Base-by-base conservation (phyloP, 2,329 filamentous ascomycete species). In the Aspergillus tamarii region DNA sequence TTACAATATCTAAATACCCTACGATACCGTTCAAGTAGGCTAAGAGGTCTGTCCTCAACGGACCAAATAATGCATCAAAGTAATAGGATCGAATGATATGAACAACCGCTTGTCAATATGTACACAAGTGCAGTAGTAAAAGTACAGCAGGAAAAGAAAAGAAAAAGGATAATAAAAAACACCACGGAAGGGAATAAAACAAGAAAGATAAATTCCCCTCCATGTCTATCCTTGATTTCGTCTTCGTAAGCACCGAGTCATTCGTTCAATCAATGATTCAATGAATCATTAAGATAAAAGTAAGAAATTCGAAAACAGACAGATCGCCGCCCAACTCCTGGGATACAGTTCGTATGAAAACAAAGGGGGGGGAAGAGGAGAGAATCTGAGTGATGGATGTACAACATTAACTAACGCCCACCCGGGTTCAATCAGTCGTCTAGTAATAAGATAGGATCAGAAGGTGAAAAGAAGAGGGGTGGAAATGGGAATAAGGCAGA, bases 261-360 rank as follows among this genome's bases (percentile, higher is more conserved):
- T 61, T 61, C 59, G 59, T 61, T 61, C 59, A 61, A 57, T 61
- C 59, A 46, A 61, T 61, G 59, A 61, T 50, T 45, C 36, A 60
- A 55, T 55, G 52, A 55, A 55, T 55, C 52, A 55, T 54, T 48
- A 45, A 56, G 32, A 26, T 36, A 46, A 60, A 60, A 28, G 11
- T 52, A 48, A 48, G 21, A 26, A 9, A 48, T 48, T 43, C 30
- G 39, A 41, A 54, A 60, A 36, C 14, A 36, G 16, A 16, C 23
- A 46, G 34, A 46, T 53, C 14, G 28, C 26, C 21, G 21, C 28
- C 54, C 45, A 59, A 55, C 52, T 23, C 52, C 32, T 19, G n/a
- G 34, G 23, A 55, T 39, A 55, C 52, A 55, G 16, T 34, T 19
- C 45, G 4, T 55, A 39, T 55, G 52, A 28, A 58, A 53, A 39